Evolutionary conservation across 257 asterid species (phyloP).

Genomic region (Solanum tarapatanum): DNA sequence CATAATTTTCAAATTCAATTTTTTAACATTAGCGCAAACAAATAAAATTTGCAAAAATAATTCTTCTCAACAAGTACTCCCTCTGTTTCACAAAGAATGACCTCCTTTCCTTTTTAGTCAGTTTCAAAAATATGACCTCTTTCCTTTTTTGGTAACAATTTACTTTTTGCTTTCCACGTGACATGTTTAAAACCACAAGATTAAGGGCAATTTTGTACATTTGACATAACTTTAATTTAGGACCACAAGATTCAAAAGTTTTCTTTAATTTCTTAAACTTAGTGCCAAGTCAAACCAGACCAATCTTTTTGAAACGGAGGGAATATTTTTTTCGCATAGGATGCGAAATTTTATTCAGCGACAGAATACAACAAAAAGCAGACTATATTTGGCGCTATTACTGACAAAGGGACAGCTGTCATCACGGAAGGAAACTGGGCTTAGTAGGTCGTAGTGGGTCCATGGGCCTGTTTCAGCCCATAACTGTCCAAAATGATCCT

Average conservation of each 20-base stretch:
- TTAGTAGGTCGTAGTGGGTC: background rate
- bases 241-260: too few relatives aligned
- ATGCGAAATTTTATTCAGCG: background rate
- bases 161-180: too few relatives aligned
- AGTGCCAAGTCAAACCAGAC: too few relatives aligned
- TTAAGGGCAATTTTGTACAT: too few relatives aligned
- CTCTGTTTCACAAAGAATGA: too few relatives aligned
- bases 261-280: too few relatives aligned
- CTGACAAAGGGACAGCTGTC: background rate
- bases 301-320: too few relatives aligned
- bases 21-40: background rate
- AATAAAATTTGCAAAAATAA: background rate
- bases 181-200: too few relatives aligned
- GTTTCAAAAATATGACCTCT: too few relatives aligned
- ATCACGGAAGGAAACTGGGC: background rate
- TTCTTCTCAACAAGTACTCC: background rate
- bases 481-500: background rate
- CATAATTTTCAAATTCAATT: background rate
- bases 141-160: too few relatives aligned
- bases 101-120: too few relatives aligned
- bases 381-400: background rate
- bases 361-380: background rate
- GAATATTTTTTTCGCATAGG: background rate
- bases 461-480: background rate
- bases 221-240: too few relatives aligned